These are phyloP conservation scores for Colletotrichum sidae DNA, from an alignment of 2,329 filamentous ascomycete species.

Conservation along the genomic window DNA sequence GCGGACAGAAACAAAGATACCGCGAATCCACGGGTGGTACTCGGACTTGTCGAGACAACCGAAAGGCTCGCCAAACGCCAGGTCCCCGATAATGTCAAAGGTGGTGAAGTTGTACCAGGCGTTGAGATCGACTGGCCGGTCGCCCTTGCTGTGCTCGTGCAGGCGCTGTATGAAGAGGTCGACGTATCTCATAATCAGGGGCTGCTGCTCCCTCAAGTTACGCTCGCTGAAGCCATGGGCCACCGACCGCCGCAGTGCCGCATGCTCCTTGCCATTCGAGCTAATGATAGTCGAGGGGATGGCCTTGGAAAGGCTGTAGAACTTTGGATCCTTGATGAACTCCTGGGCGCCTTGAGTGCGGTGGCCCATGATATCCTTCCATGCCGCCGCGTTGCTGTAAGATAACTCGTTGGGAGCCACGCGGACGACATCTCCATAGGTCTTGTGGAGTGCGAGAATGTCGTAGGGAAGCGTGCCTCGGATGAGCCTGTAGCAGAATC, in stretches of 20 bases:
- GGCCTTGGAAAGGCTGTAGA: not conserved
- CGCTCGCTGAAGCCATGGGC: constrained; percentile 45
- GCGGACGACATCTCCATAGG: constrained; percentile 40
- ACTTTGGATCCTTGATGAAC: constrained; percentile 21
- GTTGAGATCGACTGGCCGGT: constrained; percentile 35
- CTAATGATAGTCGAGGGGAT: constrained; percentile 32
- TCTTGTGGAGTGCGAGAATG: constrained; percentile 16
- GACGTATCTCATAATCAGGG: constrained; percentile 41
- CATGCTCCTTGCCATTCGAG: constrained; percentile 35
- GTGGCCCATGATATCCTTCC: constrained; percentile 38
- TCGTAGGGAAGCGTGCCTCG: not conserved
- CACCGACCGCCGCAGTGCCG: constrained; percentile 39
- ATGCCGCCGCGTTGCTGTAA: constrained; percentile 32
- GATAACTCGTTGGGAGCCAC: constrained; percentile 38
- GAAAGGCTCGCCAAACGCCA: constrained; percentile 38
- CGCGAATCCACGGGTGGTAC: constrained; percentile 31
- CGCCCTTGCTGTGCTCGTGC: constrained; percentile 13
- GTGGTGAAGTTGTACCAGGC: constrained; percentile 20
- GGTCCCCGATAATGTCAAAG: constrained; percentile 30
- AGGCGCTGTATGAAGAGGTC: constrained; percentile 29
- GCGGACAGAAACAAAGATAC: constrained; percentile 18
- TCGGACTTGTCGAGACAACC: constrained; percentile 31
- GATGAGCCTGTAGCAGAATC: not conserved
- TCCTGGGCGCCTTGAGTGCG: constrained; percentile 2
- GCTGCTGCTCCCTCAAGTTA: constrained; percentile 45